These are phyloP conservation scores for Mycosphaerelloides madeirae DNA, from an alignment of 2,329 filamentous ascomycete genomes.

Conservation along the genomic window DNA sequence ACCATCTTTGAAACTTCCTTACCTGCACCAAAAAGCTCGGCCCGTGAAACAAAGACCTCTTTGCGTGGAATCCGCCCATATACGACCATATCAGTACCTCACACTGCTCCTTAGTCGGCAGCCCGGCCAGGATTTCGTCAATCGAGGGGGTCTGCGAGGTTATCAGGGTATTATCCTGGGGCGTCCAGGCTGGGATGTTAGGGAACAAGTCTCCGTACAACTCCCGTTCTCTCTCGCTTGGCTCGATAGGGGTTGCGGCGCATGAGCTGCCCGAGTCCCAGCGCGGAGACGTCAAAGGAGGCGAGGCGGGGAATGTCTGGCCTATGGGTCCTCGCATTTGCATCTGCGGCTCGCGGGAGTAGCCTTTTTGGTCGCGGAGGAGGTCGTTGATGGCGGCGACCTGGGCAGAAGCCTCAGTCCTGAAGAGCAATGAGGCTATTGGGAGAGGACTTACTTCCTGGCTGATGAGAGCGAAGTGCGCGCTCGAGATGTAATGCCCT, in stretches of 20 bases:
- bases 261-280: slow-evolving; percentile 10
- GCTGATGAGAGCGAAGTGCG: slow-evolving; percentile 18
- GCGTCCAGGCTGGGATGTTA: slow-evolving; percentile 19
- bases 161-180: slow-evolving; percentile 14
- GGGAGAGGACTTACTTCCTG: slow-evolving; percentile 10
- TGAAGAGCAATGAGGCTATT: background rate
- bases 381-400: slow-evolving; percentile 20
- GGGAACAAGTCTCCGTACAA: slow-evolving; percentile 20
- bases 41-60: slow-evolving; percentile 16
- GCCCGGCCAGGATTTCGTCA: slow-evolving; percentile 15
- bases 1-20: slow-evolving; percentile 18
- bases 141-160: slow-evolving; percentile 14
- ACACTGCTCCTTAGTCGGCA: slow-evolving; percentile 17
- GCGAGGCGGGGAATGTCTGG: slow-evolving; percentile 14
- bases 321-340: slow-evolving; percentile 14
- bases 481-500: slow-evolving; percentile 18
- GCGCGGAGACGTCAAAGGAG: slow-evolving; percentile 12
- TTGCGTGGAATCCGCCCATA: slow-evolving; percentile 21
- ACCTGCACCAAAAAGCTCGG: slow-evolving; percentile 16
- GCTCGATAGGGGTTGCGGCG: slow-evolving; percentile 6
- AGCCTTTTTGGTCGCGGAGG: slow-evolving; percentile 11
- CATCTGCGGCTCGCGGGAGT: slow-evolving; percentile 8
- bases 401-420: slow-evolving; percentile 4
- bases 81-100: slow-evolving; percentile 21
- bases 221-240: slow-evolving; percentile 12